Conservation (phyloP, 768 basidiomycete species). For the Agrocybe praecox region DNA sequence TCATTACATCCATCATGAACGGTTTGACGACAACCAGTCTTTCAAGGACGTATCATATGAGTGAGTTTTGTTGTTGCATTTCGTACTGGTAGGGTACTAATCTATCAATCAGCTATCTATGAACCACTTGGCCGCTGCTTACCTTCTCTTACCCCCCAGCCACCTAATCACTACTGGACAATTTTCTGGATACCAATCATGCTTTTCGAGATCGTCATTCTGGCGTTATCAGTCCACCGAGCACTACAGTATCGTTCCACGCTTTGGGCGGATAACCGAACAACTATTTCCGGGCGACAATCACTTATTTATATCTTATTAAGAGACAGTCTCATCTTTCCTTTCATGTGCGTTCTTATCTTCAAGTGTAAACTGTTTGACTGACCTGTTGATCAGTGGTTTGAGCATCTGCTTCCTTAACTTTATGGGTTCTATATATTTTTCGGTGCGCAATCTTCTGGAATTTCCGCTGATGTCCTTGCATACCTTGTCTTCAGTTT, state of each 20-base stretch:
- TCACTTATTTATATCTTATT: slow-evolving; percentile 1
- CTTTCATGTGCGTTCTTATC: background rate
- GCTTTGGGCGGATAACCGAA: background rate
- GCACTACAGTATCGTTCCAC: background rate
- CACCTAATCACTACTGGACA: background rate
- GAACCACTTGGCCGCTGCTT: background rate
- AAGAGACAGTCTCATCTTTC: slow-evolving; percentile 3
- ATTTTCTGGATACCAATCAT: slow-evolving; percentile 3
- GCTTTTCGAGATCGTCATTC: background rate
- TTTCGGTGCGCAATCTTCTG: background rate
- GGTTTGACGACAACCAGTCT: background rate
- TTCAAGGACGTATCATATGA: background rate
- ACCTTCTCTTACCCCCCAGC: background rate
- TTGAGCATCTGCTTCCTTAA: background rate
- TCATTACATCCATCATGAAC: background rate
- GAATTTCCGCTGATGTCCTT: background rate
- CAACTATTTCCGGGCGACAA: background rate
- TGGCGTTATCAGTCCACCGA: background rate
- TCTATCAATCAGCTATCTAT: background rate
- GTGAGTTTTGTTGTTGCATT: background rate
- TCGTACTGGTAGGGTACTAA: background rate
- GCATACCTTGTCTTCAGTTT: background rate
- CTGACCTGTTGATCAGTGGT: background rate
- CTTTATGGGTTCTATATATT: background rate
- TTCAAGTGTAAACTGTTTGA: background rate